Base-by-base conservation (phyloP, 306 rosid genomes). In the Sicyos edulis region DNA sequence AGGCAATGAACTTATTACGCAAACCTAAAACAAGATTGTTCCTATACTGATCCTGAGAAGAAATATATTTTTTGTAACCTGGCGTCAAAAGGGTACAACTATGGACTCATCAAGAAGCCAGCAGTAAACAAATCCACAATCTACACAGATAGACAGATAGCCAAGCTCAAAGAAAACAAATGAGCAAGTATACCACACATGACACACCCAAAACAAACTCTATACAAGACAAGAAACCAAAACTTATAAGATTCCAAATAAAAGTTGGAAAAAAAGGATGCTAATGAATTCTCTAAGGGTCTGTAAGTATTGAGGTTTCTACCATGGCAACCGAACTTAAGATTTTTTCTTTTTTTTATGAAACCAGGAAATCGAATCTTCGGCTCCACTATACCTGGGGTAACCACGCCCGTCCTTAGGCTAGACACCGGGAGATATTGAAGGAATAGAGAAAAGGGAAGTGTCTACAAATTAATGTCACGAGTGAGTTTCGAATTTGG, bases 1-100 rank as follows among this genome's bases (percentile, higher is more conserved):
- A 40, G 59, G 67, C n/a, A 63, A 67, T 34, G 34, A 73, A 72
- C 62, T 72, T 47, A 85, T 54, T 60, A 52, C 71, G 56, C 74
- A 53, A 57, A 19, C 44, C 54, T 52, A 66, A 62, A 77, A 75
- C 57, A 50, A 50, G 51, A 54, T 6, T n/a, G 13, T 17, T 11
- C 47, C 60, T 63, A n/a, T 54, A 26, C 45, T 44, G 20, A 9
- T 10, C 24, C 71, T 67, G 44, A 54, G 56, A 57, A 63, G 54
- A 69, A 52, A 19, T 54, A 37, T 29, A 0, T 14, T n/a, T 61
- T 16, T 37, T 37, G 3, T 34, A 62, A 34, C 24, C 14, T 51
- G 45, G 40, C 70, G 45, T 53, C 70, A 50, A 61, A 54, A 68
- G 75, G 73, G 76, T 58, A 58, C 29, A 42, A 10, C 20, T 64